These are phyloP conservation scores for Pseudogymnoascus sp. DNA, from an alignment of 2,329 filamentous ascomycete species.

Conservation along the genomic window DNA sequence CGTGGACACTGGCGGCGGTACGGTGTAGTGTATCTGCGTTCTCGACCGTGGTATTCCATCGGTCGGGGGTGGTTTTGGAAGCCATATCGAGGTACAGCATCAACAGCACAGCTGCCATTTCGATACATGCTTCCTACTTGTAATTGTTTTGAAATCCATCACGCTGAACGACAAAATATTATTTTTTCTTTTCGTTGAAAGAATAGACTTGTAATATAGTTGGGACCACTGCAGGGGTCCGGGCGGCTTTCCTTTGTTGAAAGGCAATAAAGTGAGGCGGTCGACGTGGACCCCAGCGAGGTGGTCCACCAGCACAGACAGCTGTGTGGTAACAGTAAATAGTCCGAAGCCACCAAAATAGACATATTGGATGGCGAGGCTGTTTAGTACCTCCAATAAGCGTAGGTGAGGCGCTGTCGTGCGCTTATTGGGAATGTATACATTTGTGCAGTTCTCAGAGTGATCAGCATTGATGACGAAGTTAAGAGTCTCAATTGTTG, in stretches of 20 bases:
- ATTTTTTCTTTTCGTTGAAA: neutral
- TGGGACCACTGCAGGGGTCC: neutral
- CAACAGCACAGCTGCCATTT: conserved; percentile 1
- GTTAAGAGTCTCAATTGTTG: neutral
- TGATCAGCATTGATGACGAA: conserved; percentile 1
- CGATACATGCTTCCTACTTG: conserved; percentile 4
- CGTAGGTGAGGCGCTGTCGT: neutral
- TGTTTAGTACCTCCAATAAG: neutral
- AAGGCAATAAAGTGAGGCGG: neutral
- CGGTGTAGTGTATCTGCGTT: neutral
- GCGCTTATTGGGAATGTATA: neutral
- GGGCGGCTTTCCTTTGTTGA: neutral
- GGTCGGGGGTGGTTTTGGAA: neutral
- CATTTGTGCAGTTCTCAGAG: neutral
- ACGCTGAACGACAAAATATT: neutral
- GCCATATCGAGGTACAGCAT: conserved; percentile 1
- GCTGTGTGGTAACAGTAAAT: neutral
- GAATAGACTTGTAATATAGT: neutral
- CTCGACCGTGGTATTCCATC: neutral
- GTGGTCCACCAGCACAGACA: neutral
- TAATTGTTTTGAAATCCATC: conserved; percentile 3
- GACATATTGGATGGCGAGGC: neutral
- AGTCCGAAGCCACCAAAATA: neutral
- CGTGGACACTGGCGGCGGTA: neutral
- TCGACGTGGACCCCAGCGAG: neutral